Evolutionary conservation across 73 alveolate genomes (phyloP).

Genomic region (Paraurostyla sp.): DNA sequence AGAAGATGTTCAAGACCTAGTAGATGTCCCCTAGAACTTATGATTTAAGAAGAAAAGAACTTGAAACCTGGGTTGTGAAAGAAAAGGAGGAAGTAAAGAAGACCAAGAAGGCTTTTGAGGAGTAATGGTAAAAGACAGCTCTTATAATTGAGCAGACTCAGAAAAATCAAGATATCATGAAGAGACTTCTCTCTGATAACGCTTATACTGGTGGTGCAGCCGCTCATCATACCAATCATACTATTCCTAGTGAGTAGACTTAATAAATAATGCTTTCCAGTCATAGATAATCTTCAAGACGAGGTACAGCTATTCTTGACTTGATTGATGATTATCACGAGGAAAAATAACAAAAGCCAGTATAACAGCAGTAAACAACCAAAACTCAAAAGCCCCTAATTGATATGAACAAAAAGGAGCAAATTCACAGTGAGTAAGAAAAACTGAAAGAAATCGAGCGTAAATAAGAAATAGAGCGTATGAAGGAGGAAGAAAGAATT

Average conservation of each 20-base stretch:
- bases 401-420: background rate
- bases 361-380: no score
- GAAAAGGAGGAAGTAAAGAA: constrained; percentile 69
- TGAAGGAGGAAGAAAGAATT: constrained; percentile 23
- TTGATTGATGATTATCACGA: constrained; percentile 32
- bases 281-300: background rate
- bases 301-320: constrained; percentile 21
- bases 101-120: constrained; percentile 66
- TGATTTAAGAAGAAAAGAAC: constrained; percentile 12
- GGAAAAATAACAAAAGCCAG: background rate
- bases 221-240: background rate
- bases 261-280: background rate
- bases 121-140: constrained; percentile 65
- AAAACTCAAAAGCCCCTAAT: no score
- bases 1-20: constrained; percentile 41
- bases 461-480: background rate
- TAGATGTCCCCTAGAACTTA: constrained; percentile 69
- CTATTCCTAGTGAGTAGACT: constrained; percentile 12
- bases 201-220: constrained; percentile 18
- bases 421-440: background rate
- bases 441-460: background rate
- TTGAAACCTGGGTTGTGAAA: constrained; percentile 72
- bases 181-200: constrained; percentile 49
- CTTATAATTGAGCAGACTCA: constrained; percentile 60
- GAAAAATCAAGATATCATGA: constrained; percentile 61